These are phyloP conservation scores for Capniomyces stellatus DNA, from an alignment of 371 early-diverging fungal genomes.

Conservation along the genomic window DNA sequence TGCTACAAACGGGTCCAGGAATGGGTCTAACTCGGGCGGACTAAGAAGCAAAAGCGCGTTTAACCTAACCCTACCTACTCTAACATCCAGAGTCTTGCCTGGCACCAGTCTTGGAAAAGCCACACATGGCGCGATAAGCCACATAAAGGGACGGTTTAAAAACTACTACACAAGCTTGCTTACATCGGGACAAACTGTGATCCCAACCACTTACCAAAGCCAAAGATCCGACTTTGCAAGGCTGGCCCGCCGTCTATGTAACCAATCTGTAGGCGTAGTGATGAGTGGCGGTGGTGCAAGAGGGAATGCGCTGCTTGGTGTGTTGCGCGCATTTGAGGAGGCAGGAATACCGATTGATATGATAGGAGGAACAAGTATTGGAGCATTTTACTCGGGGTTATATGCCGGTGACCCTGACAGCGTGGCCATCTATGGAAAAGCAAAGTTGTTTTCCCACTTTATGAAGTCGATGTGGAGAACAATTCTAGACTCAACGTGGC, in stretches of 20 bases:
- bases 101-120: background rate
- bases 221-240: slow-evolving; percentile 58
- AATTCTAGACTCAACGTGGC: slow-evolving; percentile 91
- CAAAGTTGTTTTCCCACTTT: slow-evolving; percentile 66
- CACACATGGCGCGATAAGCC: slow-evolving; percentile 26
- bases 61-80: background rate
- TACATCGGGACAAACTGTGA: background rate
- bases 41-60: too few relatives aligned
- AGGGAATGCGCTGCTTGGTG: slow-evolving; percentile 91
- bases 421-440: slow-evolving; percentile 67
- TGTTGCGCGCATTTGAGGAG: slow-evolving; percentile 94
- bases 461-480: slow-evolving; percentile 78
- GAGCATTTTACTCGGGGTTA: slow-evolving; percentile 90
- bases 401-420: slow-evolving; percentile 84
- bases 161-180: slow-evolving; percentile 32
- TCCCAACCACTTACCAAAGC: slow-evolving; percentile 21
- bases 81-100: background rate
- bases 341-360: slow-evolving; percentile 97
- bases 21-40: background rate
- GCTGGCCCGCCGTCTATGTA: slow-evolving; percentile 82
- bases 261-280: slow-evolving; percentile 92
- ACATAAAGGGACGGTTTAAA: slow-evolving; percentile 46
- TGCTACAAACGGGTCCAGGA: background rate
- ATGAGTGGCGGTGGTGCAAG: slow-evolving; percentile 99
- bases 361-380: slow-evolving; percentile 97